Conservation (phyloP, 768 basidiomycete genomes). For the Lentinula guzmanii region DNA sequence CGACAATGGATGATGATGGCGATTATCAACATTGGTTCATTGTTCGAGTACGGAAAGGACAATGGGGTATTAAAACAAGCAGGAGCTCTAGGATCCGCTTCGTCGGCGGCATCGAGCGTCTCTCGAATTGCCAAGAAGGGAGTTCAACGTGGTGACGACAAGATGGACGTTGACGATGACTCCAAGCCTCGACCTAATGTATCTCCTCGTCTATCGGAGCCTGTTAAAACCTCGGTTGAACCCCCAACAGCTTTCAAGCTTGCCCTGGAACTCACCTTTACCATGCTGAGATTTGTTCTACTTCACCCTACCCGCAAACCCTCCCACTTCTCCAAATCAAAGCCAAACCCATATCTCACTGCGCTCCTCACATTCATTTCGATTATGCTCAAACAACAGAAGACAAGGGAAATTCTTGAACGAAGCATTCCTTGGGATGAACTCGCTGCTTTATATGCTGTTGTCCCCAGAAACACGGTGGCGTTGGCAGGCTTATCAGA, state of each 20-base stretch:
- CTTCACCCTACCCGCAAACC: slow-evolving; percentile 54
- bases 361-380: slow-evolving; percentile 85
- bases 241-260: slow-evolving; percentile 63
- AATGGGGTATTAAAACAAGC: slow-evolving; percentile 65
- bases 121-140: slow-evolving; percentile 2
- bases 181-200: slow-evolving; percentile 18
- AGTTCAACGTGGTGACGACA: slow-evolving; percentile 11
- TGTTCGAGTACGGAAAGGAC: slow-evolving; percentile 85
- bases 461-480: slow-evolving; percentile 50
- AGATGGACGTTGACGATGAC: slow-evolving; percentile 13
- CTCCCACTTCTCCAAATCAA: slow-evolving; percentile 47
- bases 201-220: slow-evolving; percentile 19
- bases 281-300: slow-evolving; percentile 69
- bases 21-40: slow-evolving; percentile 69
- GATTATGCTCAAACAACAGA: slow-evolving; percentile 62
- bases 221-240: slow-evolving; percentile 29
- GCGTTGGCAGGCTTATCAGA: slow-evolving; percentile 32
- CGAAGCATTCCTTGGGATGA: slow-evolving; percentile 81
- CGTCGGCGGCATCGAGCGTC: not conserved
- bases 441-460: slow-evolving; percentile 52
- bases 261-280: slow-evolving; percentile 74
- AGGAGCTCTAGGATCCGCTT: slow-evolving; percentile 24
- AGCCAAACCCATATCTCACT: slow-evolving; percentile 83
- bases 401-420: slow-evolving; percentile 59
- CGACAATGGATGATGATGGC: slow-evolving; percentile 98